Conservation (phyloP, 176 grass and related monocot genomes). For the Oryza brachyantha region DNA sequence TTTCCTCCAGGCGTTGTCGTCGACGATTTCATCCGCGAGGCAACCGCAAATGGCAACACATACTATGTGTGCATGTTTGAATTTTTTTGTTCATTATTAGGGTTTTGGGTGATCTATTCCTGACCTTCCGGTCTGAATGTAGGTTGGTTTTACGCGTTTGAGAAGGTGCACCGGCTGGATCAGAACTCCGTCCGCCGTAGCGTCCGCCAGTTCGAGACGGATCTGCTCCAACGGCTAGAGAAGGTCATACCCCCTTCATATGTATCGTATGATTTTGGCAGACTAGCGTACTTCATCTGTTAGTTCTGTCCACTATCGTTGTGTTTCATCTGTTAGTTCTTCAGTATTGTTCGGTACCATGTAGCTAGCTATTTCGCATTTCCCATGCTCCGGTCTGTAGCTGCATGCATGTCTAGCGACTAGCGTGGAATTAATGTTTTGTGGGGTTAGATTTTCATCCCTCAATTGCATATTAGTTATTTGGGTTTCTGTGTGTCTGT, state of each 20-base stretch:
- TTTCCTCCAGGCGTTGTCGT: no score
- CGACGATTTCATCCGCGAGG: no score
- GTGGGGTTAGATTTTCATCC: no score
- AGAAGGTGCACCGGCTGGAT: conserved; percentile 87
- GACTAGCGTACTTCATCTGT: conserved; percentile 14
- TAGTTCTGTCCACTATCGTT: no score
- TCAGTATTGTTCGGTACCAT: conserved; percentile 14
- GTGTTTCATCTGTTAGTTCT: no score
- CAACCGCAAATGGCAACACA: no score
- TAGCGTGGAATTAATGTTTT: not conserved
- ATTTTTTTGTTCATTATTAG: no score
- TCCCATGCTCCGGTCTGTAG: not conserved
- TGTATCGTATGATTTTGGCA: conserved; percentile 29
- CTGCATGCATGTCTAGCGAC: not conserved
- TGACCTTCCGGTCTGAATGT: not conserved
- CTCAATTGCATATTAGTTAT: no score
- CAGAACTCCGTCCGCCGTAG: conserved; percentile 82
- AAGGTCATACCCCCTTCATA: conserved; percentile 40
- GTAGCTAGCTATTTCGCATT: conserved; percentile 14
- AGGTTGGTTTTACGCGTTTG: conserved; percentile 95
- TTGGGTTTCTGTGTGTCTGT: no score
- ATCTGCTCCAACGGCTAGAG: conserved; percentile 77
- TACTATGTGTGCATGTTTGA: no score
- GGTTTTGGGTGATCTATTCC: conserved; percentile 21
- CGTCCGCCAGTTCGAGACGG: conserved; percentile 92